Evolutionary conservation across 352 stramenopile genomes (phyloP).

Genomic region (Phytophthora pini): DNA sequence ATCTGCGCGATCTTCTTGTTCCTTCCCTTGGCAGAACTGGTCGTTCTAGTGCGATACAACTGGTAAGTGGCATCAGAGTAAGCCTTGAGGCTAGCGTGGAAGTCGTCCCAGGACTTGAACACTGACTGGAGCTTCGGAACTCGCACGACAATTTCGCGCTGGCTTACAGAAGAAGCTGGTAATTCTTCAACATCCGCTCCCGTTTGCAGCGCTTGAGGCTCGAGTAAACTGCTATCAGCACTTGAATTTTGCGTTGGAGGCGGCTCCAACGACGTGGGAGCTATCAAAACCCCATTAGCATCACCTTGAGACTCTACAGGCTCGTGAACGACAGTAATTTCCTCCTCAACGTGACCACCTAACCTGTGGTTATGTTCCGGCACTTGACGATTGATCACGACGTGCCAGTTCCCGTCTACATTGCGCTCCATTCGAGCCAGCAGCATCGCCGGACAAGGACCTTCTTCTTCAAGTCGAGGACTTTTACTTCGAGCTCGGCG

Average conservation of each 20-base stretch:
- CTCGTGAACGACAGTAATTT: slow-evolving; percentile 5
- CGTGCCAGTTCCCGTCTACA: slow-evolving; percentile 62
- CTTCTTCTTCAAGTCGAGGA: slow-evolving; percentile 13
- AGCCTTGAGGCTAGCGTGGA: slow-evolving; percentile 59
- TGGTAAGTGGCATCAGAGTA: slow-evolving; percentile 79
- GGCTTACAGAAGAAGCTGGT: background rate
- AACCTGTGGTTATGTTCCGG: slow-evolving; percentile 66
- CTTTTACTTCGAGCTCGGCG: slow-evolving; percentile 61
- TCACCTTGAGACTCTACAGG: slow-evolving; percentile 8
- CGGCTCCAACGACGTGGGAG: slow-evolving; percentile 12
- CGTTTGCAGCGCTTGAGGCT: slow-evolving; percentile 10
- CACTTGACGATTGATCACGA: slow-evolving; percentile 77
- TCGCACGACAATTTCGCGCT: slow-evolving; percentile 62
- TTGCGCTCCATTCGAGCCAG: slow-evolving; percentile 73
- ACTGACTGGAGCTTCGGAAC: slow-evolving; percentile 59
- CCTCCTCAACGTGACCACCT: slow-evolving; percentile 30
- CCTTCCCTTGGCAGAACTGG: slow-evolving; percentile 67
- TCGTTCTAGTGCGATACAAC: slow-evolving; percentile 78
- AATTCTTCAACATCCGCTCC: slow-evolving; percentile 12
- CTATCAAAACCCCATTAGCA: background rate
- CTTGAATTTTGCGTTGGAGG: slow-evolving; percentile 1
- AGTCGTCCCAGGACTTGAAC: slow-evolving; percentile 75
- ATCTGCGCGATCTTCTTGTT: slow-evolving; percentile 78
- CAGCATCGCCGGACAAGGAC: slow-evolving; percentile 72
- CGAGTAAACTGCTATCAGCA: slow-evolving; percentile 13